Evolutionary conservation across 108 stramenopile species (phyloP).

Genomic region (Aurantiochytrium sp.): DNA sequence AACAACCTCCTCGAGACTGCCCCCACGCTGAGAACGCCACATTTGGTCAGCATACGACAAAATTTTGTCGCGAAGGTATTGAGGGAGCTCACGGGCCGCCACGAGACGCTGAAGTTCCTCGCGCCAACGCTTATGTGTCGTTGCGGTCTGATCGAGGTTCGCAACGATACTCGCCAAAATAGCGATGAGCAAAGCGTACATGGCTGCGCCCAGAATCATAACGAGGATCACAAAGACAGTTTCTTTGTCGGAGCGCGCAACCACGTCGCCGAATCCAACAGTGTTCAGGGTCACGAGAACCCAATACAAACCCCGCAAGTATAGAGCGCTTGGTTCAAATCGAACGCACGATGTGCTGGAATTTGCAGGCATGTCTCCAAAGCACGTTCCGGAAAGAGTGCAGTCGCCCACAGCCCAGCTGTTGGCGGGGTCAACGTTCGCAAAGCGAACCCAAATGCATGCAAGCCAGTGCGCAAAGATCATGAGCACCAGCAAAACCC

Average conservation of each 20-base stretch:
- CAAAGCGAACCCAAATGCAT: neutral
- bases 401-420: neutral
- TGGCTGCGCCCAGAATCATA: neutral
- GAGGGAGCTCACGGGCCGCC: neutral
- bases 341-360: neutral
- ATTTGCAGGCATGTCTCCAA: neutral
- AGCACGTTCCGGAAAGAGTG: neutral
- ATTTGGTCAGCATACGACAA: neutral
- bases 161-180: neutral
- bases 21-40: neutral
- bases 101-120: neutral
- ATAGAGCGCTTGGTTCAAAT: neutral
- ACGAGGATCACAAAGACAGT: neutral
- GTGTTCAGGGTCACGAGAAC: neutral
- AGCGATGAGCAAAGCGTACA: neutral
- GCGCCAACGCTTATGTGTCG: neutral
- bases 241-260: neutral
- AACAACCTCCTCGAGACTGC: neutral
- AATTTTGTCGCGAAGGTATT: neutral
- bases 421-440: neutral
- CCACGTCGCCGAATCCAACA: neutral
- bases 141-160: neutral
- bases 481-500: neutral
- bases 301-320: neutral
- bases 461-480: conserved; percentile 1